Conservation (phyloP, 306 rosid genomes). For the Prunus mume region DNA sequence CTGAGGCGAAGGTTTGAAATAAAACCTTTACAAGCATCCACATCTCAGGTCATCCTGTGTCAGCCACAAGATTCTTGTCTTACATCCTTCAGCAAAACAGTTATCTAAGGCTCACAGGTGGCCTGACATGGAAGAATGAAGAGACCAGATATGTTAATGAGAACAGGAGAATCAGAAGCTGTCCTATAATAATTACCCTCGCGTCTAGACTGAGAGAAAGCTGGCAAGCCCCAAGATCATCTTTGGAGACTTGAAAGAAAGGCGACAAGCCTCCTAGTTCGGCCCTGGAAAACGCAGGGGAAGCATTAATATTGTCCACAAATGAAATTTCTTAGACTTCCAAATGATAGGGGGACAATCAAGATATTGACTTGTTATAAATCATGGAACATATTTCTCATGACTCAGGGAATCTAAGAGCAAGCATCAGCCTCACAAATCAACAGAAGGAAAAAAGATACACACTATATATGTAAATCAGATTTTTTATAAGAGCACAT, state of each 20-base stretch:
- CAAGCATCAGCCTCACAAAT: constrained; percentile 11
- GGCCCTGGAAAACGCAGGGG: constrained; percentile 76
- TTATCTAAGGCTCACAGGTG: constrained; percentile 49
- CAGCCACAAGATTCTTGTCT: constrained; percentile 44
- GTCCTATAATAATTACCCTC: constrained; percentile 31
- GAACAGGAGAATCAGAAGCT: constrained; percentile 41
- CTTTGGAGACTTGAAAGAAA: constrained; percentile 56
- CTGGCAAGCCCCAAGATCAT: constrained; percentile 39
- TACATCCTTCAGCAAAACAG: constrained; percentile 48
- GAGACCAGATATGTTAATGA: constrained; percentile 34
- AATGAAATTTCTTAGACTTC: constrained; percentile 41
- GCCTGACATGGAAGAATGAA: constrained; percentile 46
- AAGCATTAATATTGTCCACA: constrained; percentile 52
- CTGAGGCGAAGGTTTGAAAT: constrained; percentile 27
- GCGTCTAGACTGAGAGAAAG: constrained; percentile 41
- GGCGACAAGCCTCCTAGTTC: constrained; percentile 57
- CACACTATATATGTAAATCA: not conserved
- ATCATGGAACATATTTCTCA: constrained; percentile 30
- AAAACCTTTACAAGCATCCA: constrained; percentile 35
- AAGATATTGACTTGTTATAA: constrained; percentile 16
- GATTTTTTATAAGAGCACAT: constrained; percentile 10
- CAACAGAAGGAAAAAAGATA: not conserved
- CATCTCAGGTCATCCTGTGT: constrained; percentile 39
- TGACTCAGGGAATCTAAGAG: constrained; percentile 13
- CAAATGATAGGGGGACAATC: constrained; percentile 34